Evolutionary conservation across 768 basidiomycete genomes (phyloP).

Genomic region (Phylloporus sp.): DNA sequence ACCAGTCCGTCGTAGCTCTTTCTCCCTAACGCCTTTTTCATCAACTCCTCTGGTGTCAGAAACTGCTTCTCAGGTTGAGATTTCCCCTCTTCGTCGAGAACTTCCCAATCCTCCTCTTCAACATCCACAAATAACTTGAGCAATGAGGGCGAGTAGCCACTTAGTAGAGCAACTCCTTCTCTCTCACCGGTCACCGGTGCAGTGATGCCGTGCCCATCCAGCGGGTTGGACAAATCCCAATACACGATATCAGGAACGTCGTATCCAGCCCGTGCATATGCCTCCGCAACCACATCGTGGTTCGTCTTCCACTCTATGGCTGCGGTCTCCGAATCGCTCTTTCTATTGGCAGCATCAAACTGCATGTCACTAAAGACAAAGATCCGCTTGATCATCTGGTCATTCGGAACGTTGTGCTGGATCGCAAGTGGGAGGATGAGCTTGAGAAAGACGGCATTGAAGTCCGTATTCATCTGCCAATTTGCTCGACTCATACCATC

Average conservation of each 20-base stretch:
- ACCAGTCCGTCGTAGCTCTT: conserved; percentile 51
- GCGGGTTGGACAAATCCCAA: conserved; percentile 51
- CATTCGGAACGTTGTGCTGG: conserved; percentile 50
- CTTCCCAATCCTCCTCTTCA: conserved; percentile 36
- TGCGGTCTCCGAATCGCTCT: background rate
- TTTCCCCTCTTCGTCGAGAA: conserved; percentile 29
- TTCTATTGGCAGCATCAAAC: conserved; percentile 42
- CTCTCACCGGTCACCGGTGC: conserved; percentile 49
- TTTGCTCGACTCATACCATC: conserved; percentile 29
- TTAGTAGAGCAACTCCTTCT: conserved; percentile 65
- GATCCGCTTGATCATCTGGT: conserved; percentile 72
- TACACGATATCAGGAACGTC: conserved; percentile 71
- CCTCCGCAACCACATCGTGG: conserved; percentile 51
- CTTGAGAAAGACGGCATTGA: conserved; percentile 56
- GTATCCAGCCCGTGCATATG: conserved; percentile 60
- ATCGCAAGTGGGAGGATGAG: conserved; percentile 62
- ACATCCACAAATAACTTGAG: conserved; percentile 71
- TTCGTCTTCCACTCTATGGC: conserved; percentile 53
- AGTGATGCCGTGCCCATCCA: conserved; percentile 23
- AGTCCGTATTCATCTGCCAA: conserved; percentile 62
- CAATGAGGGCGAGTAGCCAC: conserved; percentile 65
- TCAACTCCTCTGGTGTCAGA: conserved; percentile 41
- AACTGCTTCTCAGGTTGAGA: conserved; percentile 25
- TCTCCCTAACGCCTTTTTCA: conserved; percentile 46
- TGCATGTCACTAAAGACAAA: conserved; percentile 83